Evolutionary conservation across 2,329 filamentous ascomycete species (phyloP), one percentile per base, ranked within the genome.

Genomic region (Scorias spongiosa): DNA sequence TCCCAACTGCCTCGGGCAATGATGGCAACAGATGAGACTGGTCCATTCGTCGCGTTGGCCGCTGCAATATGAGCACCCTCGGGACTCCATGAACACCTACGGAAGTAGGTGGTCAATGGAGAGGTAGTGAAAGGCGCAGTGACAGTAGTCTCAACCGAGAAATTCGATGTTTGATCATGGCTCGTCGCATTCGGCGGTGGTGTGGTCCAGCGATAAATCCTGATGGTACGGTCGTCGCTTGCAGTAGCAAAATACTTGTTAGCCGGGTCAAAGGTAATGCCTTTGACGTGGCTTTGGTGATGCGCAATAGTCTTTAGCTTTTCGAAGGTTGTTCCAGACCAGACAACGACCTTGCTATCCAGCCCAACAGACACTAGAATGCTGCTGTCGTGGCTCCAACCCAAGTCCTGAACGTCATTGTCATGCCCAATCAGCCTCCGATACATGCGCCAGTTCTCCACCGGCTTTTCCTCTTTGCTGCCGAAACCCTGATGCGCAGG

Each of bases 231-330:
- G 63, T 98, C 91, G 62, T 98, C 91, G 65, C 87, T 94, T 2
- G 93, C 88, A 0, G 93, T 98, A 12, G 93, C 91, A 64, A 98
- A 98, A 69, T 94, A 98, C 61, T 96, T 98, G 68, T 96, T 96
- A 37, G 91, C 91, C 1, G 91, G 91, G 59, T 98, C 91, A 59
- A 98, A 98, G 0, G 89, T 94, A 56, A 98, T 93, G 49, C 93
- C 91, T 63, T 98, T 98, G 67, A 98, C 91, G 61, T 96, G 93
- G 61, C 87, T 95, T 62, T 93, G 86, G 63, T 98, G 91, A 46
- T 88, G 81, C 2, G 87, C 80, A 5, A 98, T 69, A 2, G 86
- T 89, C 72, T 96, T 96, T 52, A 98, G 74, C 67, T 93, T 96
- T 67, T 98, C 91, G 54, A 98, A 98, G 0, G 88, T 96, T 64